Percentiles rank a stretch among this genome's conserved stretches.
Evolutionary conservation across 768 basidiomycete genomes (phyloP).

Genomic region (Panaeolus cyanescens): DNA sequence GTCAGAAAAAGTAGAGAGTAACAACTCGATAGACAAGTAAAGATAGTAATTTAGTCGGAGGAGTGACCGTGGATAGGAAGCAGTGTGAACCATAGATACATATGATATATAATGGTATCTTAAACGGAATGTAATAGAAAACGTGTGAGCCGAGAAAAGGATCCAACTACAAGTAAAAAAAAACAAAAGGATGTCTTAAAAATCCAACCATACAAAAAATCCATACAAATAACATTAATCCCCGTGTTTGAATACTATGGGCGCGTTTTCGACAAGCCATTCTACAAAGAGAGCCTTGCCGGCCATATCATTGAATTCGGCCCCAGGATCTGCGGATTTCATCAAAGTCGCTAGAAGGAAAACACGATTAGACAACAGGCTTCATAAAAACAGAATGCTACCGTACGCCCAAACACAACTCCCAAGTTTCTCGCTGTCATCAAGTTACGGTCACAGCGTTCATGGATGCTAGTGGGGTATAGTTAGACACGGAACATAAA

Average conservation of each 20-base stretch:
- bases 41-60: background rate
- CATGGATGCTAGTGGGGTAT: constrained; percentile 54
- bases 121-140: background rate
- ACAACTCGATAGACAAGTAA: background rate
- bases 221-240: constrained; percentile 13
- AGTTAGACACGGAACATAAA: constrained; percentile 6
- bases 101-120: constrained; percentile 12
- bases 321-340: constrained; percentile 81
- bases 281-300: constrained; percentile 92
- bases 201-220: background rate
- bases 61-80: background rate
- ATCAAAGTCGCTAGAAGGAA: constrained; percentile 80
- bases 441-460: constrained; percentile 71
- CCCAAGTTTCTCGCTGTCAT: constrained; percentile 97
- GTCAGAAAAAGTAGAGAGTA: constrained; percentile 12
- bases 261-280: constrained; percentile 92
- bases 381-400: constrained; percentile 1
- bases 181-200: background rate
- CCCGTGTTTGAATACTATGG: constrained; percentile 44
- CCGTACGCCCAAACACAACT: constrained; percentile 97
- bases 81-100: background rate
- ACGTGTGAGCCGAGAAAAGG: background rate
- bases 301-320: constrained; percentile 98
- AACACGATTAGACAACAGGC: constrained; percentile 6
- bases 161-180: background rate